Base-by-base conservation (phyloP, 306 rosid genomes). In the Vachellia pachyceras region DNA sequence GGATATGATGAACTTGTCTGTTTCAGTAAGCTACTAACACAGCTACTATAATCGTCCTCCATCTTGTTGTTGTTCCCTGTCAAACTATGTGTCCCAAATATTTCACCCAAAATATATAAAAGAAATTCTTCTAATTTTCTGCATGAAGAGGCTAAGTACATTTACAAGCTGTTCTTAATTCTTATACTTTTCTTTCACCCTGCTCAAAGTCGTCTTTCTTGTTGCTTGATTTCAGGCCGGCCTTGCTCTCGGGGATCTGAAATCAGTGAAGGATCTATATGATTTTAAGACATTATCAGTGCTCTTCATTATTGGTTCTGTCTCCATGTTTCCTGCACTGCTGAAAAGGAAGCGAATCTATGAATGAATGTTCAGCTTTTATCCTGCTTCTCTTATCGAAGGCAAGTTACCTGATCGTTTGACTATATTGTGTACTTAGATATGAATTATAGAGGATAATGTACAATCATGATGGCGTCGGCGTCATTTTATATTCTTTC, bases 191-290 rank as follows among this genome's bases (percentile, higher is more conserved):
- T 18, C 69, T 41, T 65, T 61, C 17, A 22, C 14, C 23, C 12
- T 22, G 70, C 57, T 83, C 58, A 29, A 65, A n/a, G 55, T 33
- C 15, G 8, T 64, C 44, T 79, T 72, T 17, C 42, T 84, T 75
- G 57, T 73, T 86, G 81, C 79, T 66, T 82, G 81, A 75, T 73
- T 80, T 54, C 33, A 95, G 99, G 99, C 99, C 47, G 97, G 99
- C 77, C 99, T 93, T 85, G 97, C 99, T 78, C 97, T 95, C 14
- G 97, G 97, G 82, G 99, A 95, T 88, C 95, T 93, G 23, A 90
- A 90, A 78, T 95, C 99, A 14, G 87, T 95, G 80, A 93, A 88
- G 89, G 98, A 95, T 78, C 90, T 95, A 69, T 95, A 93, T 50
- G 99, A 95, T 81, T 90, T 88, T 22, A 95, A 91, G 87, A 95